Evolutionary conservation across 306 rosid genomes (phyloP), one percentile per base, ranked within the genome.

Genomic region (Sicyos baderoa): DNA sequence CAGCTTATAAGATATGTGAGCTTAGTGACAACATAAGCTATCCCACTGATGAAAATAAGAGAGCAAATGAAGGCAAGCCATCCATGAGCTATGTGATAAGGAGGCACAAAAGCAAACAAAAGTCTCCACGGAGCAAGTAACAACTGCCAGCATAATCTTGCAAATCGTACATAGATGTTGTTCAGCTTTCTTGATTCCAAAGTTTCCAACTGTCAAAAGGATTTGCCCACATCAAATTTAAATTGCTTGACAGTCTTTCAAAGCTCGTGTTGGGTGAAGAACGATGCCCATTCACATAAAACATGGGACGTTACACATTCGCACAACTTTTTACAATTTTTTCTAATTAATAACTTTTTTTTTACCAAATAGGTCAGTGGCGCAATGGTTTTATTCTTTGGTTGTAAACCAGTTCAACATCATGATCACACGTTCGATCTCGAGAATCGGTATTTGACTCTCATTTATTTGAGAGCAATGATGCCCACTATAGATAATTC

Each of bases 1-100:
- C 97, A 93, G 75, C 97, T 93, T 76, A 93, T 89, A 66, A 89
- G 79, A 78, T 93, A 96, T n/a, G 98, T 89, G 79, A 93, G 57
- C 73, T 82, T 40, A 18, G 98, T 93, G 61, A 93, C 96, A 40
- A 85, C 37, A 78, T 88, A 89, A 74, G 98, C 91, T 57, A 90
- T 93, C 65, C 87, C 88, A 59, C 97, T 89, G 85, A 93, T 93
- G 85, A 93, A 93, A 69, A 86, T 23, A 61, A 93, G 83, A 73
- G 96, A 88, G 78, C 90, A 77, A 70, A 86, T 78, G 81, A 93
- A 93, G 77, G 99, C 87, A 63, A 85, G 62, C 99, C 99, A 93
- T 58, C 99, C 99, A 78, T 89, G 97, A 76, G 89, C 91, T 70
- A 93, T 86, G 75, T 76, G 82, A 63, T 79, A 88, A 9, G 96